Base-by-base conservation (phyloP, 1,139 yeast species). In the Yarrowia galli region DNA sequence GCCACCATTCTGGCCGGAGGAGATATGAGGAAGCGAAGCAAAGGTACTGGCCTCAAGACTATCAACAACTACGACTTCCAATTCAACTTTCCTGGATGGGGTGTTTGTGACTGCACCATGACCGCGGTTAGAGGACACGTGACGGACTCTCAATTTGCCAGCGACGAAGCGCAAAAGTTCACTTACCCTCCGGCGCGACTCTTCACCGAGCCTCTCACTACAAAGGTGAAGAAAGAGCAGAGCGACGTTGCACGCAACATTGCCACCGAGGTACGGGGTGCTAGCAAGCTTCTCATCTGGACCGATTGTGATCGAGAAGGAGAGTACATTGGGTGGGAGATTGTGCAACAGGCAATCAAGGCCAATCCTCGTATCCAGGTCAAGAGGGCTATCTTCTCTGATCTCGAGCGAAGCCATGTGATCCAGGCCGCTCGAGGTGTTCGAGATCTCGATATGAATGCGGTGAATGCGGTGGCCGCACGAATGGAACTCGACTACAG, bases 271-370 rank as follows among this genome's bases (percentile, higher is more conserved):
- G 91, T 95, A 3, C 76, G 88, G 48, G 75, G 73, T 38, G 85
- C 91, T 6, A 84, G 86, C 66, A 80, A 81, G 64, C 79, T 96
- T 70, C 91, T 91, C 89, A 92, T 96, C 12, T 96, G 99, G 99
- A 96, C 99, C 1, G 99, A 96, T 82, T 95, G 98, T 79, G 99
- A 96, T 81, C 82, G 99, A 53, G 99, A 96, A 75, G 99, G 99
- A 1, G 99, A 96, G 77, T 89, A 89, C 75, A 96, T 96, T 70
- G 99, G 99, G 0, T 87, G 85, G 81, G 98, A 95, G 75, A 86
- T 96, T 28, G 82, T 85, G 64, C 83, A 85, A 68, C 28, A 58
- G 18, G 98, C 97, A 0, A 76, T 78, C 63, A 80, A 80, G 71
- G 83, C 83, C 0, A 92, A 91, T 75, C 74, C 79, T 0, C 72